Evolutionary conservation across 2,329 filamentous ascomycete genomes (phyloP).

Genomic region (Rhynchosporium agropyri): DNA sequence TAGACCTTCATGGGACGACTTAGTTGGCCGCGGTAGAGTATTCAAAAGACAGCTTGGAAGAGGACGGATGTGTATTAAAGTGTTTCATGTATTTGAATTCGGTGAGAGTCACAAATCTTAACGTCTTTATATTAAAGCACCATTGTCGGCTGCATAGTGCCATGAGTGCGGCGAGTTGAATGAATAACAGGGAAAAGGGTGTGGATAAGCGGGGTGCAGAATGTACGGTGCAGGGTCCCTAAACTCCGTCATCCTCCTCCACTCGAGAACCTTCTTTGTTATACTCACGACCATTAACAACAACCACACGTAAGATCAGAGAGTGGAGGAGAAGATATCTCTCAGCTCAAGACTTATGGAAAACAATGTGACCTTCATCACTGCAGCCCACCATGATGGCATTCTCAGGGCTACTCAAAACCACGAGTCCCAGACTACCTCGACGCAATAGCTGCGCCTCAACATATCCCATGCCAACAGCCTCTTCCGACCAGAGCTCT

Average conservation of each 20-base stretch:
- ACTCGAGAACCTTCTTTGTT: not conserved
- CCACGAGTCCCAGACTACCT: slow-evolving; percentile 39
- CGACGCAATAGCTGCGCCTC: slow-evolving; percentile 36
- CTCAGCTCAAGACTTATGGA: not conserved
- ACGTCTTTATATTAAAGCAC: not conserved
- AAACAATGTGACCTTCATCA: slow-evolving; percentile 34
- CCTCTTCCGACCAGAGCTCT: slow-evolving; percentile 42
- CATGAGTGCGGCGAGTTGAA: not conserved
- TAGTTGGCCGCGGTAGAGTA: too few species aligned
- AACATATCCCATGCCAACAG: slow-evolving; percentile 34
- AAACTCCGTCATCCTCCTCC: not conserved
- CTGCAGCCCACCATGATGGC: slow-evolving; percentile 49
- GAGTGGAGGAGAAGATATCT: not conserved
- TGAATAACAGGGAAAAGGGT: not conserved
- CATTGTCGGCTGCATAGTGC: not conserved
- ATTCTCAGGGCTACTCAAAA: slow-evolving; percentile 52
- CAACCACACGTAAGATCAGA: slow-evolving; percentile 1
- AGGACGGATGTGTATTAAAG: not conserved
- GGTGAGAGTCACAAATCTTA: not conserved
- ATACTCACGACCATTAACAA: slow-evolving; percentile 3
- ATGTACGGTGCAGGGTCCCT: not conserved
- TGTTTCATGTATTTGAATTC: not conserved
- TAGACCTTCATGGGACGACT: not conserved
- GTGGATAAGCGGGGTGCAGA: slow-evolving; percentile 8
- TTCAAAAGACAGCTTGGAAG: not conserved